phyloP scores from a whole-genome alignment of 106 monocot species.

The Dioscorea alata region DNA sequence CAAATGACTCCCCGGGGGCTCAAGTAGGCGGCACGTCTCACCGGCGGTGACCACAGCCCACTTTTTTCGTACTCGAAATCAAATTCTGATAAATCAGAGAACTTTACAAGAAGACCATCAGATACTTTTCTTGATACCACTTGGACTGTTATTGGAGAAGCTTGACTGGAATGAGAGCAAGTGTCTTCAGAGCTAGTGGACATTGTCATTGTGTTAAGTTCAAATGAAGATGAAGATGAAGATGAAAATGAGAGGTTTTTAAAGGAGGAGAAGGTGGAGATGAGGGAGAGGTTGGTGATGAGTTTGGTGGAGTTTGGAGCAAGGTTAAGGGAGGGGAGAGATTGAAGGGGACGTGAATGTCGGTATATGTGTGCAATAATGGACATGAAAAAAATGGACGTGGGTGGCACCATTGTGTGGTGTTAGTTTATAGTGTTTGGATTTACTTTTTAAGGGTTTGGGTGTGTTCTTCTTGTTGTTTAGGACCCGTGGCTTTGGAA shows the following conservation, averaged over 20 bases:
- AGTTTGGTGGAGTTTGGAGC: background rate
- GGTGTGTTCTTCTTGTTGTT: too few species aligned
- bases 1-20: conserved; percentile 9
- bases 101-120: conserved; percentile 40
- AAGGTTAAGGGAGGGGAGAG: background rate
- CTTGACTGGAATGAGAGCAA: background rate
- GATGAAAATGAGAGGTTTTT: conserved; percentile 1
- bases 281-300: conserved; percentile 2
- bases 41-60: conserved; percentile 43
- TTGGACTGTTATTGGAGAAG: conserved; percentile 18
- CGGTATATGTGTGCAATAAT: conserved; percentile 7
- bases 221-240: background rate
- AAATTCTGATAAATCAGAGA: conserved; percentile 39
- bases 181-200: background rate
- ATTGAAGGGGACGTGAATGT: conserved; percentile 15
- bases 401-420: background rate
- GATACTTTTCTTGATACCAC: conserved; percentile 30
- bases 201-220: conserved; percentile 7
- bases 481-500: too few species aligned
- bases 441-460: too few species aligned
- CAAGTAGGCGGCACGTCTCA: conserved; percentile 20
- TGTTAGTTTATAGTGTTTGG: background rate
- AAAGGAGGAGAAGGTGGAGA: conserved; percentile 1
- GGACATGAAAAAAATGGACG: background rate
- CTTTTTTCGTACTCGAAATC: conserved; percentile 57